These are phyloP conservation scores for Calonectria leucothoes DNA, from an alignment of 2,329 filamentous ascomycete genomes.

Conservation along the genomic window DNA sequence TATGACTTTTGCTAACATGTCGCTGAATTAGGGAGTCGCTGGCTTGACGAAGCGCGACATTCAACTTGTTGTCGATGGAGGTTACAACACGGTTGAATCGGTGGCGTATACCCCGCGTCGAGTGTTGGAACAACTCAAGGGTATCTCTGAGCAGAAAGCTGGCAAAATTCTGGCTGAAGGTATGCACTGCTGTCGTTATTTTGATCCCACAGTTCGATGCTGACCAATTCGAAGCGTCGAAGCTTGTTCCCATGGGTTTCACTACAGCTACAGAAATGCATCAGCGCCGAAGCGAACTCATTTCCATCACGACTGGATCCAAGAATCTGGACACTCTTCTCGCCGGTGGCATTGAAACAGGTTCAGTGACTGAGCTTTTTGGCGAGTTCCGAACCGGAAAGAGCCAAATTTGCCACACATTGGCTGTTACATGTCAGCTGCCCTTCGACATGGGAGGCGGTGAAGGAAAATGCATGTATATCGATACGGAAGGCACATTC, in stretches of 20 bases:
- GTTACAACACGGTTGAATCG: slow-evolving; percentile 94
- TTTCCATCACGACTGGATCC: slow-evolving; percentile 97
- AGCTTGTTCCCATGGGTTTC: slow-evolving; percentile 98
- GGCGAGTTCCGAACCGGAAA: slow-evolving; percentile 98
- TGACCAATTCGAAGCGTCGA: slow-evolving; percentile 74
- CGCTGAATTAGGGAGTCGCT: slow-evolving; percentile 74
- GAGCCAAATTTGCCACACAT: slow-evolving; percentile 97
- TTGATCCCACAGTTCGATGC: background rate
- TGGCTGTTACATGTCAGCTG: slow-evolving; percentile 97
- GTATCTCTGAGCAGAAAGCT: slow-evolving; percentile 97
- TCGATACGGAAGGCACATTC: slow-evolving; percentile 98
- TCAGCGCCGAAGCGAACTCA: slow-evolving; percentile 93
- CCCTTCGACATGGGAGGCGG: slow-evolving; percentile 99
- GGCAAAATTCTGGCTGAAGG: slow-evolving; percentile 91
- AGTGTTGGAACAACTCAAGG: slow-evolving; percentile 93
- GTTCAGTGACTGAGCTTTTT: slow-evolving; percentile 97
- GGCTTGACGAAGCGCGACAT: slow-evolving; percentile 96
- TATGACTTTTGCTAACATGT: slow-evolving; percentile 23
- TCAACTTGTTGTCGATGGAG: slow-evolving; percentile 90
- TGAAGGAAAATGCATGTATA: slow-evolving; percentile 98
- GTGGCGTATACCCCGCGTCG: slow-evolving; percentile 92
- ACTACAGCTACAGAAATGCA: slow-evolving; percentile 99
- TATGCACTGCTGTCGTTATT: slow-evolving; percentile 49
- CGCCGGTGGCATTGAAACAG: slow-evolving; percentile 94
- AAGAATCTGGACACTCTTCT: slow-evolving; percentile 97